Percentiles rank a stretch among this genome's conserved stretches.
Conservation (phyloP, 1,284 basidiomycete genomes). For the Rhizoctonia solani region DNA sequence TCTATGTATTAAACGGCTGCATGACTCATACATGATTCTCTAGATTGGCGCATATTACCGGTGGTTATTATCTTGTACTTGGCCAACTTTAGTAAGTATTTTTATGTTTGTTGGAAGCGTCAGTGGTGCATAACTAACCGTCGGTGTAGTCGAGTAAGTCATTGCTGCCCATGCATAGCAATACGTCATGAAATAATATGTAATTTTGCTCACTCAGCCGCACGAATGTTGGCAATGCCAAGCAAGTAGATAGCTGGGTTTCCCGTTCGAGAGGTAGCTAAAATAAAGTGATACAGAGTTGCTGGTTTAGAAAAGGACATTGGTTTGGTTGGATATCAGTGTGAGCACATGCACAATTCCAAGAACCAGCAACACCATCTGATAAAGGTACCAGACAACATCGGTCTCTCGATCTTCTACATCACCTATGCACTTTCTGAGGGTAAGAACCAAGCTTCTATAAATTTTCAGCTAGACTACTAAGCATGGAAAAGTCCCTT, state of each 20-base stretch:
- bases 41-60: constrained; percentile 39
- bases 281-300: constrained; percentile 24
- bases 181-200: no score
- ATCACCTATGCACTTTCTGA: constrained; percentile 39
- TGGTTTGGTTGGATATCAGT: constrained; percentile 37
- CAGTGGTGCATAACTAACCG: neutral
- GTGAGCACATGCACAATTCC: constrained; percentile 12
- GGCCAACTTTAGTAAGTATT: constrained; percentile 38
- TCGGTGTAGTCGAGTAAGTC: constrained; percentile 25
- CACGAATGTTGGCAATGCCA: constrained; percentile 40
- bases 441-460: constrained; percentile 14
- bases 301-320: constrained; percentile 38
- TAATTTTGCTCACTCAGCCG: constrained; percentile 20
- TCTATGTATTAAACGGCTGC: no score
- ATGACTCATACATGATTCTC: neutral
- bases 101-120: neutral
- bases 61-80: constrained; percentile 39
- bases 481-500: constrained; percentile 38
- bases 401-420: constrained; percentile 39
- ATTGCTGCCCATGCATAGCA: no score
- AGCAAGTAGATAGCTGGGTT: constrained; percentile 24
- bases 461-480: no score
- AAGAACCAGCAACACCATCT: neutral
- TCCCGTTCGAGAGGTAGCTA: neutral
- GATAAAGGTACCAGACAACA: constrained; percentile 35